Base-by-base conservation (phyloP, 2,329 filamentous ascomycete genomes). In the Venturia aucupariae region DNA sequence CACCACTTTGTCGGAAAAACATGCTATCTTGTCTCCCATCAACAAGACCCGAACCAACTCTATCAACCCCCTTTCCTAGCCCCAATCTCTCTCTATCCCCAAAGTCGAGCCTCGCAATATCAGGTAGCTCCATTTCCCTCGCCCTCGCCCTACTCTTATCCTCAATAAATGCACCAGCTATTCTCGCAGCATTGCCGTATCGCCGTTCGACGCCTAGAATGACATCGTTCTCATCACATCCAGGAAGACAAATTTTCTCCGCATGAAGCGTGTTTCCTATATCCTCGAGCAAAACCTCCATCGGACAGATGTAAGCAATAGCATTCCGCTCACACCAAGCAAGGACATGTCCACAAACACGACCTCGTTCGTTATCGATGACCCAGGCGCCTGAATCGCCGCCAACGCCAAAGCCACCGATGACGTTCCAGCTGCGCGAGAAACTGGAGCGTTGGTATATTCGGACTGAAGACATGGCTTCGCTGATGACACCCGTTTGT, bases 371-470 rank as follows among this genome's bases (percentile, higher is more conserved):
- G 65, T 90, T 88, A 69, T 93, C 90, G 19, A 97, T 86, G 4
- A 97, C 85, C 93, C 93, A 97, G 0, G 93, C 93, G 4, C 93
- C 93, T 7, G 89, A 93, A 73, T 97, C 93, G 22, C 93, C 93
- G 2, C 92, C 92, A 15, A 94, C 85, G 68, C 82, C 83, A 69
- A 86, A 85, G 44, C 81, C 81, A 42, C 84, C 84, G 30, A 81
- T 78, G 39, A 87, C 84, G 64, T 81, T 81, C 79, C 85, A 88
- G 71, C 81, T 89, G 64, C 90, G 87, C 19, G 88, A 91, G 54
- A 92, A 91, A 6, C 90, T 91, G 55, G 84, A 82, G 19, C 93
- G 89, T 0, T 91, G 92, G 71, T 90, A 90, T 51, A 97, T 88
- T 74, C 94, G 95, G 66, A 97, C 90, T 2, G 90, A 88, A 0